A percentile compares a stretch with the other conserved stretches of the same genome.
These are phyloP conservation scores for Digitaria exilis DNA, from an alignment of 202 grass and related monocot genomes.

Conservation along the genomic window DNA sequence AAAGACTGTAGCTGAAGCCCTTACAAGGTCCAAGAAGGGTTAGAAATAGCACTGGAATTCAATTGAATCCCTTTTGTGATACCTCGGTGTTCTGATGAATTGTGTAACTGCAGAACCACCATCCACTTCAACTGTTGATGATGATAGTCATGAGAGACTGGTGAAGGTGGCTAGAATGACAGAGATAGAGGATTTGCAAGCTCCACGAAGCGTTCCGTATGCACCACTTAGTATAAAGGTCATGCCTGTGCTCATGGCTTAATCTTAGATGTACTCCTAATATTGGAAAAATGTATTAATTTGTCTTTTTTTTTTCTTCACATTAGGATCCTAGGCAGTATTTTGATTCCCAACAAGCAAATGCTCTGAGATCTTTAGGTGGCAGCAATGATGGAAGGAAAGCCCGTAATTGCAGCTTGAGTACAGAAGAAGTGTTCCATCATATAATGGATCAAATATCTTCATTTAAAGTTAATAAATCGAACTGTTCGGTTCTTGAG, in stretches of 20 bases:
- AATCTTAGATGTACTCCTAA: background rate
- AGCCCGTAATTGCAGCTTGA: slow-evolving; percentile 52
- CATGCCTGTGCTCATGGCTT: background rate
- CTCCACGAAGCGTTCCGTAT: slow-evolving; percentile 53
- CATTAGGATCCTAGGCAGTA: slow-evolving; percentile 90
- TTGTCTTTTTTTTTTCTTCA: slow-evolving; percentile 32
- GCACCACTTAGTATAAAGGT: slow-evolving; percentile 95
- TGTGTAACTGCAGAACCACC: slow-evolving; percentile 62
- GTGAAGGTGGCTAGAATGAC: slow-evolving; percentile 84
- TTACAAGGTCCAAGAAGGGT: slow-evolving; percentile 86
- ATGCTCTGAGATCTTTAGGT: slow-evolving; percentile 87
- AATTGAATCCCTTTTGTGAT: slow-evolving; percentile 25
- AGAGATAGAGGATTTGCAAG: slow-evolving; percentile 92
- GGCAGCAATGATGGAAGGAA: slow-evolving; percentile 60
- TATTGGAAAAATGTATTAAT: slow-evolving; percentile 9
- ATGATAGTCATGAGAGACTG: slow-evolving; percentile 55
- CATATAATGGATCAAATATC: slow-evolving; percentile 78
- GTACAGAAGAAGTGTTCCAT: slow-evolving; percentile 68
- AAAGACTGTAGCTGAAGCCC: slow-evolving; percentile 81
- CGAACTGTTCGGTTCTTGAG: slow-evolving; percentile 63
- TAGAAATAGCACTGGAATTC: slow-evolving; percentile 37
- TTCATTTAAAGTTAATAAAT: slow-evolving; percentile 59
- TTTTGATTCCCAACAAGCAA: slow-evolving; percentile 97
- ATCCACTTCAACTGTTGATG: slow-evolving; percentile 57
- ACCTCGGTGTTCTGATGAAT: slow-evolving; percentile 30